Evolutionary conservation across 225 moss, liverwort and hornwort genomes (phyloP).

Genomic region (Physcomitrium patens): DNA sequence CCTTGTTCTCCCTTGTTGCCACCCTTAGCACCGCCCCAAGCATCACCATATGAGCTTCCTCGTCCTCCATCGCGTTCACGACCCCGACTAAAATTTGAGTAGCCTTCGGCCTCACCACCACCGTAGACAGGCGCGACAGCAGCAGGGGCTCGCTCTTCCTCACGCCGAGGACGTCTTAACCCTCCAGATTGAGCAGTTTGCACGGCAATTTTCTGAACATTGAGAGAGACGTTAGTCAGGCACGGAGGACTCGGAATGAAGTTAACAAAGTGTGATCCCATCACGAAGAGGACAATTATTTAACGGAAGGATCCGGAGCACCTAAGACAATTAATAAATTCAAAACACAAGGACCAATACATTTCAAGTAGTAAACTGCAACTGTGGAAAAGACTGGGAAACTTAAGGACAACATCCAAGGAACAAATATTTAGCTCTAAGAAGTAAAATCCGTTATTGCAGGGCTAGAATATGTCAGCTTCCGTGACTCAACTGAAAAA

Average conservation of each 20-base stretch:
- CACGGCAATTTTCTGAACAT: constrained; percentile 79
- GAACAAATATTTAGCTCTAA: not conserved
- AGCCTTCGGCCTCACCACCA: constrained; percentile 69
- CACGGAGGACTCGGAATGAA: not conserved
- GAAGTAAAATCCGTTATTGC: not conserved
- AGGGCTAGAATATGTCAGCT: not conserved
- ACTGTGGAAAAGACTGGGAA: not conserved
- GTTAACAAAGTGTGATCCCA: not conserved
- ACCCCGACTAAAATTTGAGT: constrained; percentile 79
- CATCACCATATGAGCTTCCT: constrained; percentile 92
- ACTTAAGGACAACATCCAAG: not conserved
- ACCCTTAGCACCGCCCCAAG: constrained; percentile 84
- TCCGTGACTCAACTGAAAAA: not conserved
- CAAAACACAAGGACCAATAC: not conserved
- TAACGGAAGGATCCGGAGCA: too few relatives aligned
- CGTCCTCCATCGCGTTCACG: constrained; percentile 86
- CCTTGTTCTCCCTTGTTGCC: constrained; percentile 63
- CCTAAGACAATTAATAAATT: too few relatives aligned
- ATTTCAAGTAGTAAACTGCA: not conserved
- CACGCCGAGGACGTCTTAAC: constrained; percentile 77
- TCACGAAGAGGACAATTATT: not conserved
- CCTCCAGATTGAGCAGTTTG: constrained; percentile 96
- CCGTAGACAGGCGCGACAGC: constrained; percentile 60
- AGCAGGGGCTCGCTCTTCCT: constrained; percentile 75
- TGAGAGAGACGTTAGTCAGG: not conserved